These are phyloP conservation scores for Fusarium ramigenum DNA, from an alignment of 2,329 filamentous ascomycete genomes.

Conservation along the genomic window DNA sequence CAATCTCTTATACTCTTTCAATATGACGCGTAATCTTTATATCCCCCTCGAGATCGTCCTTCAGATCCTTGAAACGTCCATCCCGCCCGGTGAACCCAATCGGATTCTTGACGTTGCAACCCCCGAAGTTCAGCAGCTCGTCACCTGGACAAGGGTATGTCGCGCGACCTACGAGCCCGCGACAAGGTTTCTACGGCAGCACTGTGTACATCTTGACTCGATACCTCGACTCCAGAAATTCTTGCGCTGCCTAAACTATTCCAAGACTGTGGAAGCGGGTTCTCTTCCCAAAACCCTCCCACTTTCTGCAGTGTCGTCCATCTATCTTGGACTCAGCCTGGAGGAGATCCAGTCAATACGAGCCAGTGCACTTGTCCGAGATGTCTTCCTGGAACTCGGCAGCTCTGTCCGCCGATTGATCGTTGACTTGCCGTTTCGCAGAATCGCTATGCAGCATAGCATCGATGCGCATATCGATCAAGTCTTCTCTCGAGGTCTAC, in stretches of 20 bases:
- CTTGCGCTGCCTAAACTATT: background rate
- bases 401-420: constrained; percentile 20
- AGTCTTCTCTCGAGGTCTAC: background rate
- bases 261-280: background rate
- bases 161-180: constrained; percentile 17
- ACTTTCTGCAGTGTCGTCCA: constrained; percentile 3
- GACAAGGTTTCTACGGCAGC: constrained; percentile 9
- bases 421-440: constrained; percentile 23
- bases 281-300: background rate
- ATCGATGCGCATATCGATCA: background rate
- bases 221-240: constrained; percentile 4
- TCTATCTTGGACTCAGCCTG: constrained; percentile 16
- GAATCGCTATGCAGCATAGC: background rate
- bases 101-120: constrained; percentile 10
- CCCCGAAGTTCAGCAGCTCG: constrained; percentile 10
- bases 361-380: background rate
- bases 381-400: constrained; percentile 7
- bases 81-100: constrained; percentile 7
- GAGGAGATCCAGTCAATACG: background rate
- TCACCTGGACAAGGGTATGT: constrained; percentile 25
- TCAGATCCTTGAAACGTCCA: constrained; percentile 8
- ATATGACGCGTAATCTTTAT: background rate
- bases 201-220: constrained; percentile 18
- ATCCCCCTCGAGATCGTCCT: constrained; percentile 29
- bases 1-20: background rate